Evolutionary conservation across 306 rosid genomes (phyloP).

Genomic region (Cicer arietinum): DNA sequence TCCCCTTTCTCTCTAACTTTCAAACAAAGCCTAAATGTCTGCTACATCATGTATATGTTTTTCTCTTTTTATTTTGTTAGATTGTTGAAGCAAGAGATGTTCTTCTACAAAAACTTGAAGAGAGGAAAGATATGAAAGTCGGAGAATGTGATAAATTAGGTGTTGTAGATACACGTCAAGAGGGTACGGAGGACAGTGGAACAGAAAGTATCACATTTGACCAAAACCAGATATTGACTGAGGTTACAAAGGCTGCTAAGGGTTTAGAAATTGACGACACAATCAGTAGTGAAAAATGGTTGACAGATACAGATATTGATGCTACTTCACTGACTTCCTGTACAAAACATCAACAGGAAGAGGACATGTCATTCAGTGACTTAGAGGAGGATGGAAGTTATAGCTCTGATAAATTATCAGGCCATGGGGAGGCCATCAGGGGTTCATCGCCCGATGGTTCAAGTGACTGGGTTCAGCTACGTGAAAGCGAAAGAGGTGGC

Average conservation of each 20-base stretch:
- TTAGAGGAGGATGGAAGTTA: constrained; percentile 66
- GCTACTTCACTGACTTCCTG: constrained; percentile 49
- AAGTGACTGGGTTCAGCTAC: constrained; percentile 83
- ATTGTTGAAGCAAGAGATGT: constrained; percentile 74
- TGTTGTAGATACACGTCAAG: constrained; percentile 44
- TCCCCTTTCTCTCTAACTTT: not conserved
- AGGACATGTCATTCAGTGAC: constrained; percentile 83
- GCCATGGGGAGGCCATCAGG: constrained; percentile 46
- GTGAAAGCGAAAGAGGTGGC: constrained; percentile 46
- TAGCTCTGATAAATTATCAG: constrained; percentile 57
- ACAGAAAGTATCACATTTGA: constrained; percentile 42
- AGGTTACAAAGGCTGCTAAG: constrained; percentile 43
- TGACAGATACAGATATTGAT: constrained; percentile 55
- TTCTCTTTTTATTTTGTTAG: constrained; percentile 49
- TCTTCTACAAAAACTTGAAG: constrained; percentile 64
- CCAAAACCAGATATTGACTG: constrained; percentile 46
- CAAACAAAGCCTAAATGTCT: not conserved
- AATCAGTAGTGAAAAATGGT: constrained; percentile 52
- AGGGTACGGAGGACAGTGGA: constrained; percentile 44
- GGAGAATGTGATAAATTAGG: constrained; percentile 45
- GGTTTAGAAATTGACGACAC: constrained; percentile 58
- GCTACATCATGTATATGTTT: constrained; percentile 22
- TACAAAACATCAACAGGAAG: constrained; percentile 58
- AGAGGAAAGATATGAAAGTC: constrained; percentile 49
- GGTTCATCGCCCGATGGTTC: constrained; percentile 68